phyloP scores from a whole-genome alignment of 2,329 filamentous ascomycete genomes.

The Penicillium sp. region DNA sequence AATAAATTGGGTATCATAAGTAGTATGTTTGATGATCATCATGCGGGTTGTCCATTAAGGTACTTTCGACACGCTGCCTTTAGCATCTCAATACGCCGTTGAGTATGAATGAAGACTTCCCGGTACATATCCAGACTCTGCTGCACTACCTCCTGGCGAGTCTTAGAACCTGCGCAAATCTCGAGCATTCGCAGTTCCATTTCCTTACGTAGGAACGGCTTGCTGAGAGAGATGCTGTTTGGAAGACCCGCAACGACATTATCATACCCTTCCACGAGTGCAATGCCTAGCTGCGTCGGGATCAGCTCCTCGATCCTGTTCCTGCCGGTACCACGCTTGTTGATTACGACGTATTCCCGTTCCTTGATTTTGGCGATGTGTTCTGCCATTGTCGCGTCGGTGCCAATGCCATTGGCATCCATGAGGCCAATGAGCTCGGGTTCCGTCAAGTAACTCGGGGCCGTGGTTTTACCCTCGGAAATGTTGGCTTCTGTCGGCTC shows the following conservation, averaged over 20 bases:
- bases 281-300: constrained; percentile 86
- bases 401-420: constrained; percentile 98
- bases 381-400: constrained; percentile 98
- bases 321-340: constrained; percentile 53
- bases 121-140: constrained; percentile 87
- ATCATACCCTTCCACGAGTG: constrained; percentile 92
- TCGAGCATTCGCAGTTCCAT: constrained; percentile 98
- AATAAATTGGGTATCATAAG: constrained; percentile 1
- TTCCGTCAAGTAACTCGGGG: constrained; percentile 87
- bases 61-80: constrained; percentile 62
- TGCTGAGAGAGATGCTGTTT: constrained; percentile 70
- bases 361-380: constrained; percentile 96
- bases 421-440: constrained; percentile 94
- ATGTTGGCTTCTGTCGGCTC: constrained; percentile 87
- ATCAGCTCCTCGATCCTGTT: constrained; percentile 78
- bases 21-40: constrained; percentile 13
- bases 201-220: constrained; percentile 94
- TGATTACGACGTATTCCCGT: constrained; percentile 77
- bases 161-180: constrained; percentile 85
- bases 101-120: constrained; percentile 79
- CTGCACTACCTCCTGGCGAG: constrained; percentile 71
- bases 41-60: constrained; percentile 45
- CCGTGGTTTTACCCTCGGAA: constrained; percentile 82
- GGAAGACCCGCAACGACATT: constrained; percentile 83
- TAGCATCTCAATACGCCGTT: constrained; percentile 68